Evolutionary conservation across 1,139 yeast species (phyloP), one percentile per base, ranked within the genome.

Genomic region (Schizosaccharomyces versatilis): DNA sequence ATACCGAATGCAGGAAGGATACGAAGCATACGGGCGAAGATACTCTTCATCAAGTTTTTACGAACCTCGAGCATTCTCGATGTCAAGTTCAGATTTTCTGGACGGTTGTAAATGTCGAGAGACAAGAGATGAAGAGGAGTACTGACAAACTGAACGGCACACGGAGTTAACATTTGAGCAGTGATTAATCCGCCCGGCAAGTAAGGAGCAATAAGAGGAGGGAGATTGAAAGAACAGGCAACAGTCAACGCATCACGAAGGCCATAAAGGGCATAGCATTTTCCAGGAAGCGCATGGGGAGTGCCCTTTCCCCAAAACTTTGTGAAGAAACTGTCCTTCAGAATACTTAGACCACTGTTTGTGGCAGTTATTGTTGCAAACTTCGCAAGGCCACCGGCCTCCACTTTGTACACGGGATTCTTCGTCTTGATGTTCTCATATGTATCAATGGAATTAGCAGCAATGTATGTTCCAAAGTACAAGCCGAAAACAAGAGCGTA

Each of bases 1-100:
- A 55, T 36, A 9, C 58, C 58, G 48, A 56, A 56, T 2, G 58
- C 58, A 36, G 58, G 58, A 38, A 56, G 44, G 40, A 56, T 56
- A 9, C 58, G 49, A 17, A 53, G 14, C 15, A 56, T 42, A 9
- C 58, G 51, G 7, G 58, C 58, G n/a, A 55, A 56, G 14, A 55
- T 47, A 12, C 56, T 49, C n/a, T 52, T 56, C 55, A 55, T 47
- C 14, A 54, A 54, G 10, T 53, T 44, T 9, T 48, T 14, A 14
- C 51, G 47, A 38, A 56, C 52, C 9, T 39, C 24, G n/a, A 24
- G 40, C 7, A 47, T 17, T 12, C 56, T 54, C 14, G 41, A n/a
- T 12, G 41, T 36, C 12, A 36, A 15, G 40, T 14, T 36, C 10
- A 48, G 19, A 10, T 17, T 48, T 24, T 47, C 38, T 3, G 41